Evolutionary conservation across 192 early-diverging fungal species (phyloP), one percentile per base, ranked within the genome.

Genomic region (Coemansia sp.): DNA sequence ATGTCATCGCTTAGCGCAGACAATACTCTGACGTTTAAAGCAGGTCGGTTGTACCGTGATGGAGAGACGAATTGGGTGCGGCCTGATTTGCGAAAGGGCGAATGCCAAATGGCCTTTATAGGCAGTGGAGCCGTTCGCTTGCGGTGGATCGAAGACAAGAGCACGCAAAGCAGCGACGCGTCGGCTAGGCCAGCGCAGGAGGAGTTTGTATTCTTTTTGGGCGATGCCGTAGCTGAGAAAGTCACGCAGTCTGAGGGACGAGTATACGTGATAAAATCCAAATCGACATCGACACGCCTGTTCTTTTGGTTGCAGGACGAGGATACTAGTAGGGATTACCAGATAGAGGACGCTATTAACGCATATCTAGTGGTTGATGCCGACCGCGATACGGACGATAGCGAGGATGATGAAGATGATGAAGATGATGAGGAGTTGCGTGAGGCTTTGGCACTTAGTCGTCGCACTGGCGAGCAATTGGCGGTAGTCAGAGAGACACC

Each of bases 231-330:
- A 41, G 75, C 92, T 27, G 74, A 80, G n/a, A 85, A 85, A 49
- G 87, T 86, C 15, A 50, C 61, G 50, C 86, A 87, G 74, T 72
- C 85, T 7, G 24, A 24, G 20, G 93, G 89, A 8, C 91, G 94
- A 64, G 94, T 96, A 0, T 89, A 89, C 69, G 83, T 96, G 55
- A 81, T 96, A 20, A 90, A 89, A 73, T 96, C 95, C 81, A 88
- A 90, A 76, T 89, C 92, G 2, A 93, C 93, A 18, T 86, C 81
- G 62, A 90, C 91, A 79, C 88, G 89, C 33, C 66, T 89, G 58
- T 95, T 96, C 72, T 94, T 92, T 65, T 96, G 94, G 94, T 87
- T 94, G 83, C 94, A 96, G 73, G 88, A 86, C 46, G 70, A 78
- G 6, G 88, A 90, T 52, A 76, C 85, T 18, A 84, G 87, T 18